Conservation (phyloP, 2,329 filamentous ascomycete genomes). For the Teratosphaeria zuluensis region DNA sequence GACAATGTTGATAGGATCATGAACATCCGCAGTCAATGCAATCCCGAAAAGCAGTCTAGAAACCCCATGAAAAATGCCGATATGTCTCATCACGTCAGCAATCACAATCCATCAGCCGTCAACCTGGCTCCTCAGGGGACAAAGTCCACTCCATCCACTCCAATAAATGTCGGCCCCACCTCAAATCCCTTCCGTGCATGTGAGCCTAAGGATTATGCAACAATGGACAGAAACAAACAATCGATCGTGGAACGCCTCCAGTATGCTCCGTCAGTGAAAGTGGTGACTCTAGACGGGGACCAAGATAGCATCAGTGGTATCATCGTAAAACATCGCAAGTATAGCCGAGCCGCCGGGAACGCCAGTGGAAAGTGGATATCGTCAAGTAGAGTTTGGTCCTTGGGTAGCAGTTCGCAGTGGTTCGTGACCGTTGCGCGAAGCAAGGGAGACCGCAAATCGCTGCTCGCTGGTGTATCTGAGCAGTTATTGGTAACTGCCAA, state of each 20-base stretch:
- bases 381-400: slow-evolving; percentile 2
- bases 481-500: background rate
- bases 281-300: background rate
- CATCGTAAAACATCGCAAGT: slow-evolving; percentile 6
- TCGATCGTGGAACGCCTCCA: background rate
- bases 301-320: slow-evolving; percentile 6
- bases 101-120: background rate
- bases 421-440: slow-evolving; percentile 1
- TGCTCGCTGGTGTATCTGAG: slow-evolving; percentile 1
- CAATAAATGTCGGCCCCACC: background rate
- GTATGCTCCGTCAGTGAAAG: slow-evolving; percentile 2
- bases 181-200: background rate
- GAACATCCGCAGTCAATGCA: background rate
- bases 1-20: background rate
- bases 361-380: slow-evolving; percentile 1
- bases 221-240: background rate
- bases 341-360: slow-evolving; percentile 5
- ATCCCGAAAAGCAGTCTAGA: background rate
- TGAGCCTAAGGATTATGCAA: background rate
- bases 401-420: background rate
- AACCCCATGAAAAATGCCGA: background rate
- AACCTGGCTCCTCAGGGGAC: background rate
- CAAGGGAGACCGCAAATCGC: slow-evolving; percentile 5
- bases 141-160: background rate
- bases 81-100: background rate